These are phyloP conservation scores for Beta macrorhiza DNA, from an alignment of 179 eudicot genomes.

Conservation along the genomic window DNA sequence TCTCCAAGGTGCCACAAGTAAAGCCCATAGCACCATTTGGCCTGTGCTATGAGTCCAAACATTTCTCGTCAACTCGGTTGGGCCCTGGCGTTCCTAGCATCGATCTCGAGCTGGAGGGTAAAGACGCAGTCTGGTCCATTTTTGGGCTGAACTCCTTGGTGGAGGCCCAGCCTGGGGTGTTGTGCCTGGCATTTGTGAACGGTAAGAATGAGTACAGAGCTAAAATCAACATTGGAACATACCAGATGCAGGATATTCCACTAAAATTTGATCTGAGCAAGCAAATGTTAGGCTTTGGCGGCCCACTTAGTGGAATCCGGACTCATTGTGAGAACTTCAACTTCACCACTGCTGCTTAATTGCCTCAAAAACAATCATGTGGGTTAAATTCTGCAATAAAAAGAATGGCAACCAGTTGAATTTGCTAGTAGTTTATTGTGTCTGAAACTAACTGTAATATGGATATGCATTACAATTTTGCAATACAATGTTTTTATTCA, in stretches of 20 bases:
- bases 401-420: no score
- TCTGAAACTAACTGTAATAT: no score
- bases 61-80: slow-evolving; percentile 30
- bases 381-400: no score
- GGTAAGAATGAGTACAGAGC: slow-evolving; percentile 37
- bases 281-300: slow-evolving; percentile 35
- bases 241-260: slow-evolving; percentile 37
- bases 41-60: slow-evolving; percentile 39
- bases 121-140: slow-evolving; percentile 31
- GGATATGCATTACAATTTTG: no score
- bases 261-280: slow-evolving; percentile 34
- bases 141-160: slow-evolving; percentile 37
- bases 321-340: slow-evolving; percentile 41
- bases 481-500: no score
- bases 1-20: slow-evolving; percentile 25
- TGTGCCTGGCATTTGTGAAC: slow-evolving; percentile 43
- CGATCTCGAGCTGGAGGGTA: slow-evolving; percentile 37
- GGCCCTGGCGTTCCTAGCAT: slow-evolving; percentile 44
- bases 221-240: slow-evolving; percentile 32
- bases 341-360: slow-evolving; percentile 28
- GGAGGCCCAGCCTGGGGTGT: slow-evolving; percentile 39
- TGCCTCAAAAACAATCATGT: background rate
- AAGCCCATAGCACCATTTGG: slow-evolving; percentile 41
- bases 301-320: slow-evolving; percentile 30
- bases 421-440: no score